A percentile compares a stretch with the other conserved stretches of the same genome.
phyloP scores from a whole-genome alignment of 306 rosid genomes.

The Dicorynia guianensis region DNA sequence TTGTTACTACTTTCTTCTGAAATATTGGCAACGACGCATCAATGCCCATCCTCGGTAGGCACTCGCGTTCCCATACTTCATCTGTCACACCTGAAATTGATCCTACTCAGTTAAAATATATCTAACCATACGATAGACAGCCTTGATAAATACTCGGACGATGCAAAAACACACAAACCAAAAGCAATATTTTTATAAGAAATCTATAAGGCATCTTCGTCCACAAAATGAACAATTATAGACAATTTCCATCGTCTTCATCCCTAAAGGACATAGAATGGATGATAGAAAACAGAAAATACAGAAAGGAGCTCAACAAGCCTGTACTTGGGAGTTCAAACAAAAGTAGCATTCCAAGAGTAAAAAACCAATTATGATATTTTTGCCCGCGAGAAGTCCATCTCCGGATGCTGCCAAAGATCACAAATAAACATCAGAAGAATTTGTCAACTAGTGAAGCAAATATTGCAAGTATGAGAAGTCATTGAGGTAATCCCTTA shows the following conservation, averaged over 20 bases:
- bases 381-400: slow-evolving; percentile 80
- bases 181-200: not conserved
- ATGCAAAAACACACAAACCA: not conserved
- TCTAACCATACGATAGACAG: not conserved
- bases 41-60: no score
- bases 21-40: no score
- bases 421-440: not conserved
- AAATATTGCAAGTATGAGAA: not conserved
- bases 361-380: slow-evolving; percentile 27
- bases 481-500: not conserved
- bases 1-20: no score
- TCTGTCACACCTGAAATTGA: no score
- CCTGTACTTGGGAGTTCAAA: not conserved
- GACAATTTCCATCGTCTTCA: not conserved
- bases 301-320: not conserved
- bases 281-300: not conserved
- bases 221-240: not conserved
- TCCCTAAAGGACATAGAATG: not conserved
- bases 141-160: not conserved
- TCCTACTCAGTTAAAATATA: not conserved
- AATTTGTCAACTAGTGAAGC: not conserved
- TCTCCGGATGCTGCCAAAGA: slow-evolving; percentile 71
- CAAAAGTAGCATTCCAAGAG: not conserved
- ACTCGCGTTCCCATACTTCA: no score
- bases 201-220: not conserved